A percentile compares a stretch with the other conserved stretches of the same genome.
These are phyloP conservation scores for Barbarea vulgaris DNA, from an alignment of 345 rosid species.

Conservation along the genomic window DNA sequence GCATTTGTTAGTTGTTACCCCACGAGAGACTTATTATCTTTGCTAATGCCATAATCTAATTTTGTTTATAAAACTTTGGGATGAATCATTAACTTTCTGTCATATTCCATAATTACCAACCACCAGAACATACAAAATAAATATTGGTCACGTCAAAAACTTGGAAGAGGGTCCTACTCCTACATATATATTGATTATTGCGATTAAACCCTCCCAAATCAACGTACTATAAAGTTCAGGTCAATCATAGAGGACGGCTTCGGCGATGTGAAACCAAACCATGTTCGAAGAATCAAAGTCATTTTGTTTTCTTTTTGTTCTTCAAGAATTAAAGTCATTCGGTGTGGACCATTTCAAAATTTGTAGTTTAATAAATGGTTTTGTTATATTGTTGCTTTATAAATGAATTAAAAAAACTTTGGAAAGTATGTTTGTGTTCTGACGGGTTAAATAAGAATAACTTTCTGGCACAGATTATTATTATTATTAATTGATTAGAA, in stretches of 20 bases:
- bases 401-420: neutral
- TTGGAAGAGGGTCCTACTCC: slow-evolving; percentile 9
- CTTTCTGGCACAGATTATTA: neutral
- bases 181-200: neutral
- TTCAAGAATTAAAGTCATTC: slow-evolving; percentile 24
- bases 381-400: neutral
- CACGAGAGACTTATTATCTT: neutral
- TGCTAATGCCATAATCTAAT: neutral
- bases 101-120: neutral
- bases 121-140: slow-evolving; percentile 10
- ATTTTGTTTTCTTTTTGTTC: slow-evolving; percentile 6
- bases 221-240: neutral
- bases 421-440: too few relatives aligned
- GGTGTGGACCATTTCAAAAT: slow-evolving; percentile 18
- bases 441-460: neutral
- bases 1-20: neutral
- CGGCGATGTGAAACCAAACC: slow-evolving; percentile 25
- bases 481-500: neutral
- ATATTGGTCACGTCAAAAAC: slow-evolving; percentile 1
- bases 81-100: neutral
- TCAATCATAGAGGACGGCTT: slow-evolving; percentile 17
- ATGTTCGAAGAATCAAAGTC: slow-evolving; percentile 12
- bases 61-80: neutral
- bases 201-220: slow-evolving; percentile 4
- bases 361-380: neutral